These are phyloP conservation scores for Paragyromitra xinjiangensis DNA, from an alignment of 495 filamentous ascomycete genomes.

Conservation along the genomic window DNA sequence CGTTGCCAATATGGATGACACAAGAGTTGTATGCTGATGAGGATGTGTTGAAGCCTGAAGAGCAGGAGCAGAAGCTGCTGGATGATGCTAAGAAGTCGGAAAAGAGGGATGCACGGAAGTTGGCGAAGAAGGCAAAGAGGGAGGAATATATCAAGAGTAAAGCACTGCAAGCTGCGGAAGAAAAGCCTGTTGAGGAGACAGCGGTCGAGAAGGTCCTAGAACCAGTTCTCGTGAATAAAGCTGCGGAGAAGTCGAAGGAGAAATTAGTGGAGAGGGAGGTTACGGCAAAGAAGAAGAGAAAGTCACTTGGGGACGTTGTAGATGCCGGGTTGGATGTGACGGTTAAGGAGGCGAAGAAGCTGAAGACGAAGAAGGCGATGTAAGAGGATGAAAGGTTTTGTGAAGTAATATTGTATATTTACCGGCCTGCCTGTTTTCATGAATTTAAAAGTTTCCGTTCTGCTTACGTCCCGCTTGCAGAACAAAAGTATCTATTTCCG, in stretches of 20 bases:
- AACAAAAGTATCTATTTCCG: neutral
- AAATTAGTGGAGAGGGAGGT: slow-evolving; percentile 59
- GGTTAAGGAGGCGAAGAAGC: slow-evolving; percentile 62
- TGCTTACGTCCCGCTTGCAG: neutral
- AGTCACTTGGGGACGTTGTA: slow-evolving; percentile 29
- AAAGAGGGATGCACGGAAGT: slow-evolving; percentile 62
- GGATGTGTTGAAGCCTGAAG: slow-evolving; percentile 74
- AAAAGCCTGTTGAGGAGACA: slow-evolving; percentile 54
- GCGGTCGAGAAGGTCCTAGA: slow-evolving; percentile 35
- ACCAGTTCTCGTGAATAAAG: slow-evolving; percentile 57
- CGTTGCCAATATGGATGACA: slow-evolving; percentile 90
- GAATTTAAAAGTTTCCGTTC: slow-evolving; percentile 26
- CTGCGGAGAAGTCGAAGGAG: slow-evolving; percentile 63
- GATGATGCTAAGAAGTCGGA: slow-evolving; percentile 58
- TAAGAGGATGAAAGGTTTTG: slow-evolving; percentile 5
- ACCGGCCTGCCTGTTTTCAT: slow-evolving; percentile 11
- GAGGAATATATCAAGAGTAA: slow-evolving; percentile 16
- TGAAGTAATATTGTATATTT: slow-evolving; percentile 45
- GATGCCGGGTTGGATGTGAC: slow-evolving; percentile 49
- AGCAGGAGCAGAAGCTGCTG: slow-evolving; percentile 59
- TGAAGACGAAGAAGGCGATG: slow-evolving; percentile 67
- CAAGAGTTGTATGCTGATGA: slow-evolving; percentile 85
- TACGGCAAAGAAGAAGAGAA: slow-evolving; percentile 35
- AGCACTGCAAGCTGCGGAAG: neutral
- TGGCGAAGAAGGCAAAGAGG: slow-evolving; percentile 73